Evolutionary conservation across 2,329 filamentous ascomycete genomes (phyloP).

Genomic region (Lecanicillium sp.): DNA sequence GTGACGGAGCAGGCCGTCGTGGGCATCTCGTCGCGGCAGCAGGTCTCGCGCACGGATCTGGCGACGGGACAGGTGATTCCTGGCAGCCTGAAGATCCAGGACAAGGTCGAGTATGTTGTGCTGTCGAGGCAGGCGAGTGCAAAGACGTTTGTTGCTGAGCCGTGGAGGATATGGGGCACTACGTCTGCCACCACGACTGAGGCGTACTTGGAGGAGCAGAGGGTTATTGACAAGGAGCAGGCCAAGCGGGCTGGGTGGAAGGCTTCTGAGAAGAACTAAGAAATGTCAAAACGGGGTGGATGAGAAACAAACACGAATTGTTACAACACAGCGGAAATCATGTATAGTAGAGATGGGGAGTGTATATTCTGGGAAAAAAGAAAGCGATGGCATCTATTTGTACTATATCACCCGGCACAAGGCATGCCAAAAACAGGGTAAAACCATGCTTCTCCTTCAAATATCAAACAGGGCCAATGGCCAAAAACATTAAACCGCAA

Average conservation of each 20-base stretch:
- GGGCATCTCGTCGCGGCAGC: constrained; percentile 49
- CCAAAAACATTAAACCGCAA: no score
- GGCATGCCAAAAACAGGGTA: no score
- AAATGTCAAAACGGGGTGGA: constrained; percentile 10
- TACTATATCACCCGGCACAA: constrained; percentile 14
- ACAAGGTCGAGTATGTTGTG: constrained; percentile 58
- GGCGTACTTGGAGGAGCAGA: constrained; percentile 26
- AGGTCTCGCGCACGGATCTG: constrained; percentile 33
- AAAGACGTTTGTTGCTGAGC: constrained; percentile 36
- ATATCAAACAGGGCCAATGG: no score
- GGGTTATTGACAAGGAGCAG: constrained; percentile 24
- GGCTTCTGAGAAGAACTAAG: constrained; percentile 6
- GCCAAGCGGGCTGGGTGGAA: constrained; percentile 25
- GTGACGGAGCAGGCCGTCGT: constrained; percentile 49
- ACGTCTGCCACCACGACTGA: constrained; percentile 45
- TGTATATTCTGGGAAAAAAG: constrained; percentile 13
- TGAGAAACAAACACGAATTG: constrained; percentile 2
- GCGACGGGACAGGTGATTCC: constrained; percentile 31
- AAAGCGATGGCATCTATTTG: constrained; percentile 18
- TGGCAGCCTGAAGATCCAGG: constrained; percentile 41
- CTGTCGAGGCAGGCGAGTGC: constrained; percentile 41
- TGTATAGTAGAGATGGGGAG: constrained; percentile 5
- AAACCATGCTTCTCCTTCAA: no score
- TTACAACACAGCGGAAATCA: background rate
- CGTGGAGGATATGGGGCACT: constrained; percentile 62